Evolutionary conservation across 768 basidiomycete genomes (phyloP).

Genomic region (Lentinus brumalis): DNA sequence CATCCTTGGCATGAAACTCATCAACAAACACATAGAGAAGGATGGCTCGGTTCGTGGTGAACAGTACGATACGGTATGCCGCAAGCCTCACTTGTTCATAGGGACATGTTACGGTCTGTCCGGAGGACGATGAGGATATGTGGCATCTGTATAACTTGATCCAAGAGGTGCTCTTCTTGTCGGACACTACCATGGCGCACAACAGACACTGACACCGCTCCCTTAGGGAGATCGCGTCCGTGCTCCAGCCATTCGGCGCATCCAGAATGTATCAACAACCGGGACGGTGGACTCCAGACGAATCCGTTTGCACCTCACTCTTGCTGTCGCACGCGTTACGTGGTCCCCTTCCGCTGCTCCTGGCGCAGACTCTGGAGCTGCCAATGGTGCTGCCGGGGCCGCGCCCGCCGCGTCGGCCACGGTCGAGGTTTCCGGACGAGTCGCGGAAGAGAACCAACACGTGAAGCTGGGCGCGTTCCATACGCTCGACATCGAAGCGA

Average conservation of each 20-base stretch:
- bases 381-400: constrained; percentile 37
- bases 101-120: constrained; percentile 93
- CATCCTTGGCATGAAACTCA: constrained; percentile 71
- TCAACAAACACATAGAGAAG: constrained; percentile 84
- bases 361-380: constrained; percentile 41
- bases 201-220: too few species aligned
- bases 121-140: constrained; percentile 99
- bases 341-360: constrained; percentile 71
- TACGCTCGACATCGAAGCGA: constrained; percentile 90
- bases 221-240: constrained; percentile 75
- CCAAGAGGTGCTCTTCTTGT: constrained; percentile 50
- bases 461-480: constrained; percentile 94
- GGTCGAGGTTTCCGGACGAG: constrained; percentile 85
- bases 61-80: constrained; percentile 1
- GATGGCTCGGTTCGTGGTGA: constrained; percentile 59
- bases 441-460: constrained; percentile 82
- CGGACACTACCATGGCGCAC: too few species aligned
- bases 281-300: constrained; percentile 94
- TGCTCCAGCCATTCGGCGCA: constrained; percentile 86
- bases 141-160: constrained; percentile 99
- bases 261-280: constrained; percentile 87
- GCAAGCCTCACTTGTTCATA: constrained; percentile 31
- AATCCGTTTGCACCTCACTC: constrained; percentile 80
- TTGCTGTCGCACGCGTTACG: constrained; percentile 76
- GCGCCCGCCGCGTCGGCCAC: constrained; percentile 48